Conservation (phyloP, 495 filamentous ascomycete genomes). For the Penicillium mononematosum region DNA sequence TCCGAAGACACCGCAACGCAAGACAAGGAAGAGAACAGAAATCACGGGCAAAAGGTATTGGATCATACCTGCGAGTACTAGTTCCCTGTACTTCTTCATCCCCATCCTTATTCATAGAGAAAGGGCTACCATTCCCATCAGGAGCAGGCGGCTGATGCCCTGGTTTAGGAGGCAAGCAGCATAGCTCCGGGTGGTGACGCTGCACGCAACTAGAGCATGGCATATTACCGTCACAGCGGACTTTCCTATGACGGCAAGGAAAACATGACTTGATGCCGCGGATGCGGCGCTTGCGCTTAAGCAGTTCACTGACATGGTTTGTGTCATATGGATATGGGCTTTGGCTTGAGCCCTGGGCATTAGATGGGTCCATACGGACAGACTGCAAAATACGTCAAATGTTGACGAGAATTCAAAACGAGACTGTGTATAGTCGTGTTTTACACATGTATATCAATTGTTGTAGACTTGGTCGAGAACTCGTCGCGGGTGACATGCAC, state of each 20-base stretch:
- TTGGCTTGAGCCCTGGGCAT: not conserved
- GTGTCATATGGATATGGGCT: slow-evolving; percentile 15
- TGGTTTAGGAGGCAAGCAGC: slow-evolving; percentile 29
- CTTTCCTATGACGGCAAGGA: slow-evolving; percentile 35
- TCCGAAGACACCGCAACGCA: no score
- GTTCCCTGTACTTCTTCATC: not conserved
- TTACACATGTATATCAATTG: not conserved
- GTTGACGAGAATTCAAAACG: not conserved
- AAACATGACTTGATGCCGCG: slow-evolving; percentile 26
- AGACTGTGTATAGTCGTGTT: not conserved
- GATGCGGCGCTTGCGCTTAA: slow-evolving; percentile 13
- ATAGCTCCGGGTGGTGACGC: slow-evolving; percentile 60
- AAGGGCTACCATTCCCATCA: not conserved
- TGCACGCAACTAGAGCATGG: slow-evolving; percentile 65
- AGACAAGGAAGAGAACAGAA: not conserved
- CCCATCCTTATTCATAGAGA: not conserved
- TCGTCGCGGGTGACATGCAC: not conserved
- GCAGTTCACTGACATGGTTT: slow-evolving; percentile 5
- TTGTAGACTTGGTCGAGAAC: not conserved
- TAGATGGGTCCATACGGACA: not conserved
- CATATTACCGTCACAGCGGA: slow-evolving; percentile 61
- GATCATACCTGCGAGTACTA: not conserved
- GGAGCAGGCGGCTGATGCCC: not conserved
- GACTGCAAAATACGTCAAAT: not conserved
- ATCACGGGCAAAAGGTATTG: not conserved